phyloP scores from a whole-genome alignment of 208 protist species.

The Phytomonas serpens region DNA sequence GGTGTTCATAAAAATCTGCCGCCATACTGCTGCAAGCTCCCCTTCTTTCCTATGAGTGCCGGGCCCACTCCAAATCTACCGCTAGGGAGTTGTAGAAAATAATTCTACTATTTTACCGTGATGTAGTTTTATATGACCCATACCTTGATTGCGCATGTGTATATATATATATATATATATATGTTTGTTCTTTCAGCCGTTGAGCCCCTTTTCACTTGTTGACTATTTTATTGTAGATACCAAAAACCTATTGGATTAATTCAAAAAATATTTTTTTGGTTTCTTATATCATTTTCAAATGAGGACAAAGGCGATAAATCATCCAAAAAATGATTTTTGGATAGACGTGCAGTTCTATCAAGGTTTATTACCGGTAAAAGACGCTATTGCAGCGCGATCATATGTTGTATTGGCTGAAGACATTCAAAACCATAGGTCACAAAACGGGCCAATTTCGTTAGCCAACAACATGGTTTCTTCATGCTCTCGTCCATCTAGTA shows the following conservation, averaged over 20 bases:
- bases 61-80: not conserved
- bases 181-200: not conserved
- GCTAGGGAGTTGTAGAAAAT: not conserved
- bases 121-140: not conserved
- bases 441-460: not conserved
- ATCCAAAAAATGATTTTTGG: constrained; percentile 33
- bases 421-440: not conserved
- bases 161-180: not conserved
- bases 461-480: not conserved
- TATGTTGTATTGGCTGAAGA: constrained; percentile 46
- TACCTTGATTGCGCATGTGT: not conserved
- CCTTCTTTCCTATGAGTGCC: not conserved
- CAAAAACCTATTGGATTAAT: not conserved
- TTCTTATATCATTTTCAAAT: not conserved
- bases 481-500: not conserved
- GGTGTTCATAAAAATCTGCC: too few relatives aligned
- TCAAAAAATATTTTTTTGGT: not conserved
- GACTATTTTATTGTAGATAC: not conserved
- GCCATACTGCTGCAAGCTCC: not conserved
- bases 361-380: constrained; percentile 53
- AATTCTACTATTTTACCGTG: not conserved
- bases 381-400: constrained; percentile 24
- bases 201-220: not conserved
- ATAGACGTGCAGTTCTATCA: constrained; percentile 53
- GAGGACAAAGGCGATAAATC: constrained; percentile 19